Evolutionary conservation across 805 yeast species (phyloP).

Genomic region (Candida khao-thaluensis): DNA sequence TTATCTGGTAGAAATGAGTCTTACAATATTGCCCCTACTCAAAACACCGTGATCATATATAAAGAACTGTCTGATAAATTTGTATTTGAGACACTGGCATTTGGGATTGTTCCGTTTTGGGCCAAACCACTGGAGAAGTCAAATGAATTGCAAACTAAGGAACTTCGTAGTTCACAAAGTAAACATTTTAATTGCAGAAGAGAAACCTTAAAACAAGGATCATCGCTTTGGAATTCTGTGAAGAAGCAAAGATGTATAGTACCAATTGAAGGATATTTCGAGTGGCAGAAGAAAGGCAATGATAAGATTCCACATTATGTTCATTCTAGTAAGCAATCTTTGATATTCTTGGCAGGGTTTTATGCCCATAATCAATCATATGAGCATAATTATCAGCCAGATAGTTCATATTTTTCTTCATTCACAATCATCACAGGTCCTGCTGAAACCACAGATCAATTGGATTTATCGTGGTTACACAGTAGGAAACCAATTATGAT

Average conservation of each 20-base stretch:
- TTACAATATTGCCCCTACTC: conserved; percentile 65
- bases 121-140: conserved; percentile 37
- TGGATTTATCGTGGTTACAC: conserved; percentile 67
- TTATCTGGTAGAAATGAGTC: conserved; percentile 29
- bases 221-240: conserved; percentile 59
- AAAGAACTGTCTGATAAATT: conserved; percentile 18
- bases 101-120: conserved; percentile 81
- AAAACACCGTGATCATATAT: conserved; percentile 43
- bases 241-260: conserved; percentile 63
- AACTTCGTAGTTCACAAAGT: conserved; percentile 36
- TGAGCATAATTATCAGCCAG: conserved; percentile 18
- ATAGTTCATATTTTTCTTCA: conserved; percentile 34
- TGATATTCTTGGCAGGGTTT: conserved; percentile 62
- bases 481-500: conserved; percentile 74
- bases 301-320: conserved; percentile 67
- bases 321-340: conserved; percentile 46
- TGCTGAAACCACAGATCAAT: conserved; percentile 46
- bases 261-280: conserved; percentile 82
- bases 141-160: conserved; percentile 25
- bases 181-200: conserved; percentile 72
- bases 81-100: conserved; percentile 57
- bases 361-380: conserved; percentile 38
- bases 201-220: conserved; percentile 53
- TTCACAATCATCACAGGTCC: conserved; percentile 75
- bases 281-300: conserved; percentile 56